phyloP scores from a whole-genome alignment of 1,139 yeast species.

The Pichiaceae sp. region DNA sequence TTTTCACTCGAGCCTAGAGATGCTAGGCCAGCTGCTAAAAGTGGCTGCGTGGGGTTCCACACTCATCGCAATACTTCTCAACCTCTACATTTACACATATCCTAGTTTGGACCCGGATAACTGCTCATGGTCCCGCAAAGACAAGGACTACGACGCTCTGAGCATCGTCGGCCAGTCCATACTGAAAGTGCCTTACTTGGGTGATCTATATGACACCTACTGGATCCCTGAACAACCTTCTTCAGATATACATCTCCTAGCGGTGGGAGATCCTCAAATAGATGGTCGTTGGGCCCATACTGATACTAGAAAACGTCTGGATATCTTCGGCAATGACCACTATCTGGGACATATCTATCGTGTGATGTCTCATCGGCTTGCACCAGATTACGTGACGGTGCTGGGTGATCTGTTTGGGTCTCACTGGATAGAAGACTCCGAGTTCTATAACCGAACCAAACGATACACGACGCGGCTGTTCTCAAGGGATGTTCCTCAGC shows the following conservation, averaged over 20 bases:
- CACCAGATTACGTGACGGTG: conserved; percentile 78
- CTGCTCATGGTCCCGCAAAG: conserved; percentile 48
- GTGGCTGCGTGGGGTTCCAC: conserved; percentile 15
- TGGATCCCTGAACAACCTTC: conserved; percentile 17
- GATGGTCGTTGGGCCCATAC: conserved; percentile 75
- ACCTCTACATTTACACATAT: conserved; percentile 61
- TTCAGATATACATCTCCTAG: conserved; percentile 54
- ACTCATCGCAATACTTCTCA: conserved; percentile 35
- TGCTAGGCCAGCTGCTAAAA: not conserved
- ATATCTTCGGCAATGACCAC: conserved; percentile 81
- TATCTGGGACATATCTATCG: conserved; percentile 77
- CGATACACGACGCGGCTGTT: conserved; percentile 63
- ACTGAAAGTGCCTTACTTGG: conserved; percentile 26
- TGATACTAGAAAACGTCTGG: conserved; percentile 66
- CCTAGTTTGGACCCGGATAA: conserved; percentile 48
- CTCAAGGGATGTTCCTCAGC: conserved; percentile 44
- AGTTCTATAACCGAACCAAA: conserved; percentile 69
- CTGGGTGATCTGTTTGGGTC: conserved; percentile 90
- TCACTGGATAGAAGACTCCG: conserved; percentile 88
- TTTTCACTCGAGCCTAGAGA: no score
- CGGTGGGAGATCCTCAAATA: conserved; percentile 96
- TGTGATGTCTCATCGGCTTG: conserved; percentile 50
- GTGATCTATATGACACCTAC: conserved; percentile 26
- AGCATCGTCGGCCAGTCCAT: conserved; percentile 6
- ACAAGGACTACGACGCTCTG: conserved; percentile 9